Percentiles rank a stretch among this genome's conserved stretches.
Evolutionary conservation across 2,329 filamentous ascomycete species (phyloP).

Genomic region (Graphilbum fragrans): DNA sequence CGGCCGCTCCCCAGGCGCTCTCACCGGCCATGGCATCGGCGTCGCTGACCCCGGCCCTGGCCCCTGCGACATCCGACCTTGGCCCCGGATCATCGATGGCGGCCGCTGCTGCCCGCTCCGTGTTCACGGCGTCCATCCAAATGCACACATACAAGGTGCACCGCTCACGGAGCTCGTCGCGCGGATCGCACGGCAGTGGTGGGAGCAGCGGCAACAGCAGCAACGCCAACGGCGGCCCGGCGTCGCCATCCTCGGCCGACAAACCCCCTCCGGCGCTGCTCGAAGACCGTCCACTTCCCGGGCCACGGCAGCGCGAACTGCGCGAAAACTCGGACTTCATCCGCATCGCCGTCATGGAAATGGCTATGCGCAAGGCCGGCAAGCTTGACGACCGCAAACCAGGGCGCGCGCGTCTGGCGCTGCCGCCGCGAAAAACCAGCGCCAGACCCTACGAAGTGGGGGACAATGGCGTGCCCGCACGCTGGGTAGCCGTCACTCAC

Average conservation of each 20-base stretch:
- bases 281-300: constrained; percentile 19
- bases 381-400: constrained; percentile 55
- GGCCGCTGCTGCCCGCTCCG: constrained; percentile 15
- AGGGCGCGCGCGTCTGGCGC: constrained; percentile 54
- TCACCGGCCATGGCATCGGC: constrained; percentile 1
- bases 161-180: not conserved
- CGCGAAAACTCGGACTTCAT: constrained; percentile 61
- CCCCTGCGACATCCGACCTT: not conserved
- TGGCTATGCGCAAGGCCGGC: constrained; percentile 55
- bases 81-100: not conserved
- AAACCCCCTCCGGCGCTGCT: not conserved
- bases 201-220: not conserved
- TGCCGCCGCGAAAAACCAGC: constrained; percentile 49
- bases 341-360: constrained; percentile 58
- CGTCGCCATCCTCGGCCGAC: not conserved
- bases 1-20: constrained; percentile 3
- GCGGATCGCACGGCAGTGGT: not conserved
- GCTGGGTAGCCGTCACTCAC: constrained; percentile 36
- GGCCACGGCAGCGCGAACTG: constrained; percentile 51
- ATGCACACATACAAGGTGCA: constrained; percentile 59
- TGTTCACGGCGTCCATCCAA: constrained; percentile 55
- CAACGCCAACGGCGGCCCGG: not conserved
- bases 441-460: constrained; percentile 43
- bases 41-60: constrained; percentile 9
- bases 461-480: constrained; percentile 43